A percentile compares a stretch with the other conserved stretches of the same genome.
phyloP scores from a whole-genome alignment of 2,329 filamentous ascomycete species.

The Falciphora oryzae region DNA sequence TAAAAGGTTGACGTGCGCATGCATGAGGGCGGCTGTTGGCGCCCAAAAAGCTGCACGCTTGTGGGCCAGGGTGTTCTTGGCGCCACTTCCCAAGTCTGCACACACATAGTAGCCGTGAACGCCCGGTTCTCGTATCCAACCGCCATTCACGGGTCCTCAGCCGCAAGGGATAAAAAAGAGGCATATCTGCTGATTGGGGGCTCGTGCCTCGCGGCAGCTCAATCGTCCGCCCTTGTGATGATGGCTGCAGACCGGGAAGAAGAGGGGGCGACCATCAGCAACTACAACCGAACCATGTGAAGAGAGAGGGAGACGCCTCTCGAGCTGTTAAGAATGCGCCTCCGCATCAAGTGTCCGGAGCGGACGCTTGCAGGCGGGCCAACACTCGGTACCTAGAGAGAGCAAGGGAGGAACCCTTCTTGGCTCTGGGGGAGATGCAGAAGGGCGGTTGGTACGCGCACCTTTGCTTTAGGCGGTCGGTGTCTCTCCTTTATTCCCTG shows the following conservation, averaged over 20 bases:
- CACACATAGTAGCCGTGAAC: no score
- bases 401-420: not conserved
- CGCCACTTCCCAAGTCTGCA: no score
- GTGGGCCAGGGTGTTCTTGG: no score
- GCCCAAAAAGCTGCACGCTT: no score
- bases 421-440: no score
- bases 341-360: not conserved
- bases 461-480: not conserved
- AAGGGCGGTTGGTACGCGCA: not conserved
- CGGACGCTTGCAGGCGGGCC: not conserved
- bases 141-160: not conserved
- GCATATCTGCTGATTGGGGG: not conserved
- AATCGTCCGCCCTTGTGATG: not conserved
- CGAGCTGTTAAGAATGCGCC: not conserved
- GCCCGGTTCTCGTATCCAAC: not conserved
- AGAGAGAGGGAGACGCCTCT: no score
- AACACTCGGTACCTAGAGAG: not conserved
- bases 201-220: not conserved
- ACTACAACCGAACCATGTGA: no score
- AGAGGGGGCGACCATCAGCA: no score
- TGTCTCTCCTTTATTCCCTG: not conserved
- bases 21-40: not conserved
- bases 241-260: not conserved
- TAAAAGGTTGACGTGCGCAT: no score
- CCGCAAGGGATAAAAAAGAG: not conserved